Evolutionary conservation across 352 stramenopile genomes (phyloP).

Genomic region (Blastocystis sp.): DNA sequence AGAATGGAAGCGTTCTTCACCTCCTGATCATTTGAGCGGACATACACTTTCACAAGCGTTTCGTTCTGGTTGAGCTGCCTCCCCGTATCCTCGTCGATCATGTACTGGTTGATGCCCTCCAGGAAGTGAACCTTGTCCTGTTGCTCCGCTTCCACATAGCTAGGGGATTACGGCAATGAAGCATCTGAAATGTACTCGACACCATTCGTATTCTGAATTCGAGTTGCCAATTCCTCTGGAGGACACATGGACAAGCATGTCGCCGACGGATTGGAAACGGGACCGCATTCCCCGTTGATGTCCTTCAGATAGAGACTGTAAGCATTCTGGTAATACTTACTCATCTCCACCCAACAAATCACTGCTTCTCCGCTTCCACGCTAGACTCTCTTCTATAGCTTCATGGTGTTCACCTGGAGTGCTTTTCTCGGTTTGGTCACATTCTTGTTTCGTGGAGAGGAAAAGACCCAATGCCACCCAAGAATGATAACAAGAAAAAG

Average conservation of each 20-base stretch:
- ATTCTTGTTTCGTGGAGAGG: not conserved
- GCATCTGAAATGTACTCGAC: not conserved
- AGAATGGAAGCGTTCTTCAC: constrained; percentile 44
- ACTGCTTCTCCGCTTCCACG: not conserved
- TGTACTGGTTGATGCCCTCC: constrained; percentile 19
- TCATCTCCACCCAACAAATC: constrained; percentile 3
- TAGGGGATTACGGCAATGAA: constrained; percentile 4
- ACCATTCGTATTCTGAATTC: constrained; percentile 29
- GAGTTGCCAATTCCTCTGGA: not conserved
- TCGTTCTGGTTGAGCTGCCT: constrained; percentile 23
- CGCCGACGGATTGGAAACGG: constrained; percentile 22
- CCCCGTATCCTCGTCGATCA: constrained; percentile 51
- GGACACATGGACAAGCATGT: constrained; percentile 42
- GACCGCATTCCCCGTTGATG: constrained; percentile 1
- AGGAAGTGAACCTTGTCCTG: constrained; percentile 52
- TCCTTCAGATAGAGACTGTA: constrained; percentile 45
- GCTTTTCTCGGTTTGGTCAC: not conserved
- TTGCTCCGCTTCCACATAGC: constrained; percentile 45
- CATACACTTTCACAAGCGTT: constrained; percentile 53
- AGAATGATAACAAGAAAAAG: constrained; percentile 47
- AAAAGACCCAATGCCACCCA: not conserved
- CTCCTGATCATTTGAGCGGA: constrained; percentile 31
- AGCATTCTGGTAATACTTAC: constrained; percentile 60
- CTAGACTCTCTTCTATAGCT: constrained; percentile 2
- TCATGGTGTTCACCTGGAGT: not conserved